Conservation (phyloP, 1,284 basidiomycete species). For the Porodaedalea pini region DNA sequence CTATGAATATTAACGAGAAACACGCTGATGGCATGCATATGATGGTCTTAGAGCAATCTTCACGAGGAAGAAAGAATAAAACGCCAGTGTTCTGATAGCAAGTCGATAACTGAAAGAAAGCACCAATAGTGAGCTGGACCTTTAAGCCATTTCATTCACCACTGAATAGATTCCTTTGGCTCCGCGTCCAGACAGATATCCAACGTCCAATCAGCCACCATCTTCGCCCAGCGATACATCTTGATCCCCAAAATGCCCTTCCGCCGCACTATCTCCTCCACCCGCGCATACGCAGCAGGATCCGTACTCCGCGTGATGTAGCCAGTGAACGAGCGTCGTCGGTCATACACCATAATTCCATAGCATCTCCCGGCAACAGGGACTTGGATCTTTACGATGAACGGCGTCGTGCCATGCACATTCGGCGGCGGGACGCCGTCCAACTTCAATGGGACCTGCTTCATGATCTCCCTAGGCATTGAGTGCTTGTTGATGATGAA, state of each 20-base stretch:
- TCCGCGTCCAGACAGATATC: conserved; percentile 31
- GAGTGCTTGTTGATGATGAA: conserved; percentile 12
- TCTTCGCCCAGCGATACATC: conserved; percentile 33
- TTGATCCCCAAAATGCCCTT: conserved; percentile 25
- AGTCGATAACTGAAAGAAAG: too few species aligned
- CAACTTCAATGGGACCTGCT: not conserved
- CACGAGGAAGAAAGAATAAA: too few species aligned
- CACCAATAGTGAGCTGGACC: too few species aligned
- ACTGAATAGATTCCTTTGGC: conserved; percentile 8
- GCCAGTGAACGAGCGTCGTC: conserved; percentile 36
- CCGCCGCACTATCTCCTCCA: conserved; percentile 21
- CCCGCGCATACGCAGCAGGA: conserved; percentile 23
- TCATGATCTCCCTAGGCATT: not conserved
- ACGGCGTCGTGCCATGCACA: conserved; percentile 34
- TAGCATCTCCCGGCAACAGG: not conserved
- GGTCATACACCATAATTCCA: conserved; percentile 39
- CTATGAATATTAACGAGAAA: too few species aligned
- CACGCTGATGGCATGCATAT: too few species aligned
- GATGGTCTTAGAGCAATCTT: too few species aligned
- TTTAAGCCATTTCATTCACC: too few species aligned
- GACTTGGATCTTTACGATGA: conserved; percentile 42
- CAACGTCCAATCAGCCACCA: conserved; percentile 28
- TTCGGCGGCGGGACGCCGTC: conserved; percentile 26
- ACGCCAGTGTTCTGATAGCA: too few species aligned
- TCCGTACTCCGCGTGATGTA: conserved; percentile 26